Evolutionary conservation across 768 basidiomycete species (phyloP).

Genomic region (Sutorius australiensis): DNA sequence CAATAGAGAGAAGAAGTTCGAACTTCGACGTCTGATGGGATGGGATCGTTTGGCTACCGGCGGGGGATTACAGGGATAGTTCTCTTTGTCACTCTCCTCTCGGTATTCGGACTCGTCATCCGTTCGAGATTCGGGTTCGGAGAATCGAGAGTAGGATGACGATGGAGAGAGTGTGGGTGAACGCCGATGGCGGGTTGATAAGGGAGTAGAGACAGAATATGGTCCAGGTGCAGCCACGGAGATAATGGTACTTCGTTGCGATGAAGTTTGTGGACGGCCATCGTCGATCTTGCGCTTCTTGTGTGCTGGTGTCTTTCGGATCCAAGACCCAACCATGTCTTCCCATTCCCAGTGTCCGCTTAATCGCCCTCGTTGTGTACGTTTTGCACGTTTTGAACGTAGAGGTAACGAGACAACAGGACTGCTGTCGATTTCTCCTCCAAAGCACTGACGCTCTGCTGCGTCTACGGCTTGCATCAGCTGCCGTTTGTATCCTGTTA

Average conservation of each 20-base stretch:
- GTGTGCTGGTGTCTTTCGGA: conserved; percentile 34
- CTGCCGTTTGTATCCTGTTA: conserved; percentile 35
- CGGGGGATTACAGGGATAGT: conserved; percentile 6
- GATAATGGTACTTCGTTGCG: neutral
- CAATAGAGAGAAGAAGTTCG: conserved; percentile 38
- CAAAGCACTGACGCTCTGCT: conserved; percentile 50
- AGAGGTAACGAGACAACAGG: conserved; percentile 13
- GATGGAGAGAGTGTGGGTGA: conserved; percentile 10
- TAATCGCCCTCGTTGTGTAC: conserved; percentile 8
- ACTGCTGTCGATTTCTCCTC: conserved; percentile 16
- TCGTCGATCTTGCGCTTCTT: conserved; percentile 22
- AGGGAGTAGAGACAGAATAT: neutral
- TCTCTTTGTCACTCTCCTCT: conserved; percentile 23
- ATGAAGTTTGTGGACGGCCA: neutral
- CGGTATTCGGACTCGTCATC: conserved; percentile 24
- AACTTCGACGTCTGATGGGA: conserved; percentile 17
- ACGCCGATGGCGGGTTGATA: neutral
- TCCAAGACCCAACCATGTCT: conserved; percentile 43
- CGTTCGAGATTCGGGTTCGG: conserved; percentile 10
- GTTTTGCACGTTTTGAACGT: conserved; percentile 1
- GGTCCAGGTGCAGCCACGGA: neutral
- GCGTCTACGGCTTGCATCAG: conserved; percentile 47
- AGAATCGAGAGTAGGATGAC: conserved; percentile 5
- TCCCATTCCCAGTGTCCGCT: conserved; percentile 49
- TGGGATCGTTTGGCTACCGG: conserved; percentile 7